These are phyloP conservation scores for Suhomyces wounanorum DNA, from an alignment of 1,139 yeast species.

Conservation along the genomic window DNA sequence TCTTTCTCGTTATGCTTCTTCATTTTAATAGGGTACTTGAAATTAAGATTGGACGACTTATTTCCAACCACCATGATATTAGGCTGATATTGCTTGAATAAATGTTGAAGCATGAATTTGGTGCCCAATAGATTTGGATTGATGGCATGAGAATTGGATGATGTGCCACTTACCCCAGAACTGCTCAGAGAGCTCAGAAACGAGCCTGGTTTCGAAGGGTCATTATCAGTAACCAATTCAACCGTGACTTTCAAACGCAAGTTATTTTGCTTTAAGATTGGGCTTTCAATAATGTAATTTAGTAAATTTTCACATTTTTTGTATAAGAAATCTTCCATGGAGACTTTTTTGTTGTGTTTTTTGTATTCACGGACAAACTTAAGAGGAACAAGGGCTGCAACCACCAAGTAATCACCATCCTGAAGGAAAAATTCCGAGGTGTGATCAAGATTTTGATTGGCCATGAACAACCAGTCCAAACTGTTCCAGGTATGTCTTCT, in stretches of 20 bases:
- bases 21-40: conserved; percentile 43
- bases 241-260: conserved; percentile 52
- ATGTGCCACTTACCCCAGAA: not conserved
- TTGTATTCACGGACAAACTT: conserved; percentile 25
- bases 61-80: conserved; percentile 38
- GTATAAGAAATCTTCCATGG: conserved; percentile 34
- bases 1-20: conserved; percentile 24
- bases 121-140: conserved; percentile 23
- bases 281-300: conserved; percentile 37
- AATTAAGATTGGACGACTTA: conserved; percentile 43
- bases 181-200: conserved; percentile 6
- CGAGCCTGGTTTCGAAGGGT: conserved; percentile 5
- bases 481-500: conserved; percentile 50
- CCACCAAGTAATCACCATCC: conserved; percentile 42
- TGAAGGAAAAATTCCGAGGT: conserved; percentile 25
- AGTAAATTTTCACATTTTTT: conserved; percentile 43
- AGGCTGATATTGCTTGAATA: conserved; percentile 47
- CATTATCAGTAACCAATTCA: conserved; percentile 45
- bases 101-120: conserved; percentile 39
- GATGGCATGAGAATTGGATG: not conserved
- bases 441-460: conserved; percentile 12
- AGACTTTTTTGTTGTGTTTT: conserved; percentile 4
- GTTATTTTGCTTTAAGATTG: conserved; percentile 22
- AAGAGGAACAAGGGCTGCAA: conserved; percentile 41
- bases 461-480: conserved; percentile 39